phyloP scores from a whole-genome alignment of 768 basidiomycete species.

The Russula sp. region DNA sequence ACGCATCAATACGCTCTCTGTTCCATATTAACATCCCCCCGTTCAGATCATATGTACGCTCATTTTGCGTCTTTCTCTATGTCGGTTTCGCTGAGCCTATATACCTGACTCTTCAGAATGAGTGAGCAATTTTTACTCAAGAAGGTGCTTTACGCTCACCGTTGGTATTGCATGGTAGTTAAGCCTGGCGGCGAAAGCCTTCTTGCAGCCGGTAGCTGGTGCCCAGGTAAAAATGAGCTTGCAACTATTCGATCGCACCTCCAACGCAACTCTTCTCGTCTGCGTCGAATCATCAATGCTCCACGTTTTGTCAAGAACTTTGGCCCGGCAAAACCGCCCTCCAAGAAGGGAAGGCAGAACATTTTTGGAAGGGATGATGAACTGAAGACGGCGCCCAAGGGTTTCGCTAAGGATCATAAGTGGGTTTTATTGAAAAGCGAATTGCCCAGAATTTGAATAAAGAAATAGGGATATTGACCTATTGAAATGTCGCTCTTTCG shows the following conservation, averaged over 20 bases:
- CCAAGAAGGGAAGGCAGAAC: constrained; percentile 57
- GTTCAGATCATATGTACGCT: constrained; percentile 56
- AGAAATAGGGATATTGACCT: constrained; percentile 77
- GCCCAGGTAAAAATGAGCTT: constrained; percentile 72
- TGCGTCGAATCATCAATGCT: constrained; percentile 59
- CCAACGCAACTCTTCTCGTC: constrained; percentile 46
- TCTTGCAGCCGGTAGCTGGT: constrained; percentile 77
- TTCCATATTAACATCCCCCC: background rate
- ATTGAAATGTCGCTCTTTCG: constrained; percentile 74
- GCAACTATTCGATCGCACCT: constrained; percentile 72
- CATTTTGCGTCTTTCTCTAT: background rate
- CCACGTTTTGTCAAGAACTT: constrained; percentile 72
- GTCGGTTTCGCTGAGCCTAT: background rate
- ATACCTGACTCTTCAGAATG: constrained; percentile 20
- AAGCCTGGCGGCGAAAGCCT: constrained; percentile 59
- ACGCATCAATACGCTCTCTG: background rate
- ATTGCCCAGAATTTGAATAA: background rate
- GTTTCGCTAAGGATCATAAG: constrained; percentile 76
- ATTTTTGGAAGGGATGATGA: constrained; percentile 87
- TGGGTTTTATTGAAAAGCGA: constrained; percentile 27
- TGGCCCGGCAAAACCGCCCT: constrained; percentile 56
- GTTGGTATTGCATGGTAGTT: constrained; percentile 34
- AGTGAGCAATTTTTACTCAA: constrained; percentile 18
- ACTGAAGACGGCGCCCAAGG: constrained; percentile 88
- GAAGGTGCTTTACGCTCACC: background rate